These are phyloP conservation scores for Aureobasidium uvarum DNA, from an alignment of 2,329 filamentous ascomycete genomes.

Conservation along the genomic window DNA sequence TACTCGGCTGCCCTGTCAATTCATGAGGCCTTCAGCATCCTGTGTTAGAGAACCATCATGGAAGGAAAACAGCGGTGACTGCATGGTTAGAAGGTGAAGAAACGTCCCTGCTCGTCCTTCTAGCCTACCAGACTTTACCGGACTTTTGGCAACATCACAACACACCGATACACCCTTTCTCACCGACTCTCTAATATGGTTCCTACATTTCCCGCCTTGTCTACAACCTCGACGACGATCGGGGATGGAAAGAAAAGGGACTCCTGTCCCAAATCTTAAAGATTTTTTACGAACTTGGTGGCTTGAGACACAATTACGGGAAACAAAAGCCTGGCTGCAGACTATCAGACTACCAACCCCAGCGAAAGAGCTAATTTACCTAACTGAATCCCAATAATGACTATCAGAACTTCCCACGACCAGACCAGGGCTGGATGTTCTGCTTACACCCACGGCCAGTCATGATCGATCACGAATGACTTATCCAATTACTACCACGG, in stretches of 20 bases:
- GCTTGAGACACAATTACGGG: constrained; percentile 23
- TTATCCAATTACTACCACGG: not conserved
- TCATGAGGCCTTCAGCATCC: not conserved
- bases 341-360: constrained; percentile 16
- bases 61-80: constrained; percentile 11
- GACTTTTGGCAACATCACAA: constrained; percentile 13
- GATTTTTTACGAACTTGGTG: not conserved
- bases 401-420: not conserved
- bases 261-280: constrained; percentile 6
- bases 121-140: constrained; percentile 21
- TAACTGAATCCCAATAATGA: not conserved
- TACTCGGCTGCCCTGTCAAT: not conserved
- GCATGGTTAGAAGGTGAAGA: not conserved
- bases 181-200: constrained; percentile 9
- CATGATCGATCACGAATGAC: not conserved
- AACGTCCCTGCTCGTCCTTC: constrained; percentile 23
- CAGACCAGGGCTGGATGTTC: not conserved
- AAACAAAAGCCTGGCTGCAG: constrained; percentile 19
- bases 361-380: constrained; percentile 7
- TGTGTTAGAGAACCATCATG: not conserved
- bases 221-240: not conserved
- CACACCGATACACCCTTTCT: constrained; percentile 20
- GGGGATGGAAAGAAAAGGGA: not conserved
- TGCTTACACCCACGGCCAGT: not conserved
- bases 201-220: not conserved